Evolutionary conservation across 192 early-diverging fungal genomes (phyloP).

Genomic region (Coemansia sp.): DNA sequence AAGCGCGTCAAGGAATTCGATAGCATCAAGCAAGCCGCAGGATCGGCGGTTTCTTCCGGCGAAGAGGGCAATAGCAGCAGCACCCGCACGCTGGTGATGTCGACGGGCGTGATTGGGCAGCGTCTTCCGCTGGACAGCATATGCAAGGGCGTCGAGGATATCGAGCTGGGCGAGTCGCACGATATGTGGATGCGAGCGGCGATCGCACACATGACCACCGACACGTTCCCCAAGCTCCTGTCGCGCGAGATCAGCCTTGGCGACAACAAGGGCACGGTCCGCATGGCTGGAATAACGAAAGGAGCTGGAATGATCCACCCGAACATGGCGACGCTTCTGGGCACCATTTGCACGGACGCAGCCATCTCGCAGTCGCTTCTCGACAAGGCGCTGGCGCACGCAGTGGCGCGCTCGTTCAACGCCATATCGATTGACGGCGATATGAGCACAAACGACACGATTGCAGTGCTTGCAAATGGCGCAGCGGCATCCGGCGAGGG

Average conservation of each 20-base stretch:
- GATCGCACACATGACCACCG: conserved; percentile 94
- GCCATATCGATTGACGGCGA: conserved; percentile 95
- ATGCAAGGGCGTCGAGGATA: conserved; percentile 57
- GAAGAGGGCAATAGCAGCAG: background rate
- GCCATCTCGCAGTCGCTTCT: conserved; percentile 64
- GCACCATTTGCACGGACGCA: conserved; percentile 84
- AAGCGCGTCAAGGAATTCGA: conserved; percentile 48
- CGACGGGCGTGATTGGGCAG: conserved; percentile 97
- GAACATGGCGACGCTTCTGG: conserved; percentile 95
- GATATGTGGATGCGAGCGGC: conserved; percentile 80
- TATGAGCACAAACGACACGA: conserved; percentile 96
- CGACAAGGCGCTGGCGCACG: conserved; percentile 70
- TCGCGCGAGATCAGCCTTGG: conserved; percentile 56
- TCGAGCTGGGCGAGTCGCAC: conserved; percentile 58
- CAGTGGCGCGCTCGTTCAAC: conserved; percentile 92
- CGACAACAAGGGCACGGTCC: conserved; percentile 6
- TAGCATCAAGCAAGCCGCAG: background rate
- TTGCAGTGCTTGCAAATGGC: conserved; percentile 87
- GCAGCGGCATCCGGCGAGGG: conserved; percentile 28
- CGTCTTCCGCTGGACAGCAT: conserved; percentile 84
- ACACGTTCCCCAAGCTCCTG: conserved; percentile 94
- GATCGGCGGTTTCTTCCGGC: background rate
- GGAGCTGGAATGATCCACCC: conserved; percentile 99
- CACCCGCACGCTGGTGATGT: conserved; percentile 90
- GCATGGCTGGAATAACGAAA: conserved; percentile 94